Base-by-base conservation (phyloP, 2,329 filamentous ascomycete genomes). In the Trichoderma polysporum region DNA sequence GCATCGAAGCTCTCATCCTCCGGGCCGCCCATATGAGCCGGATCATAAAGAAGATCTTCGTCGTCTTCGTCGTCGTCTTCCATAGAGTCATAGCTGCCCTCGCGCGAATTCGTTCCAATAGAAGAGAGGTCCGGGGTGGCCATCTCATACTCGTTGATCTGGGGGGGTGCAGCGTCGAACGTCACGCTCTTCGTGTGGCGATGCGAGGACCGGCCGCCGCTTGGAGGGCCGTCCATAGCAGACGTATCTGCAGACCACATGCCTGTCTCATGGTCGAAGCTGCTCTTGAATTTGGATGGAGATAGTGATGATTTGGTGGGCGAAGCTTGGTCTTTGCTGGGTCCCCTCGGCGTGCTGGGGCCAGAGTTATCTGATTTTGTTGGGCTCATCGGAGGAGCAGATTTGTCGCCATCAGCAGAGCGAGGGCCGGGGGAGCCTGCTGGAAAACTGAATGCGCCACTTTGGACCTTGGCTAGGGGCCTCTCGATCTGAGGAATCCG, bases 71-170 rank as follows among this genome's bases (percentile, higher is more conserved):
- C 90, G 29, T 91, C 88, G 12, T 92, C 90, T 13, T 92, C 90
- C 35, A 91, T 88, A 0, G 92, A 94, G 69, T 97, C 94, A 76
- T 92, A 97, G 80, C 94, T 98, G 49, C 93, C 93, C 74, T 97
- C 93, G 9, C 94, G 90, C 13, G 94, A 98, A 72, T 91, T 93
- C 57, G 92, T 94, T 29, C 92, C 92, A 27, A 96, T 85, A 0
- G 94, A 97, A 1, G 94, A 97, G n/a, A 96, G 87, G 75, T 97
- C 95, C 12, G 95, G 95, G 2, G 95, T 99, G 37, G 93, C 91
- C 91, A 97, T 94, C 79, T 98, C 95, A 77, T 98, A 99, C 80
- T 99, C 95, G 76, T 98, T 97, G 74, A 99, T 86, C 76, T 97
- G 92, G 27, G 95, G 95, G 25, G 94, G 94, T 2, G 92, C 93